These are phyloP conservation scores for Solanum chiquidenum DNA, from an alignment of 257 asterid genomes.

Conservation along the genomic window DNA sequence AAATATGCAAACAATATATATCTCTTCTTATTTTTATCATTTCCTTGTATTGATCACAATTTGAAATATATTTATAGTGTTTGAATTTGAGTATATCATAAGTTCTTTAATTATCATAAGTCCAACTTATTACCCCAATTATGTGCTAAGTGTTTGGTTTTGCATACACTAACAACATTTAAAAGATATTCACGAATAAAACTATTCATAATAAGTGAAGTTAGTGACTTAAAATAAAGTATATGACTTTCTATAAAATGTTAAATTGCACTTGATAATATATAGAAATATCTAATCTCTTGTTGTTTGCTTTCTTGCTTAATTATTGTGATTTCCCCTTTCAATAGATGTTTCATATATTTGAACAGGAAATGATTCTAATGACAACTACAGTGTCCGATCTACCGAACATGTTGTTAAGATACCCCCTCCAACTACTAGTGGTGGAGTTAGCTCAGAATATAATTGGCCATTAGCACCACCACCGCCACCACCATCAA, in stretches of 20 bases:
- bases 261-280: not conserved
- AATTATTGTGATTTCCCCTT: too few species aligned
- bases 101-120: not conserved
- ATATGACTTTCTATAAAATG: not conserved
- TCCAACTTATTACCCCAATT: not conserved
- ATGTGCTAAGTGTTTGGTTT: not conserved
- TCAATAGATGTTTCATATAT: not conserved
- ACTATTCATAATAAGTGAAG: not conserved
- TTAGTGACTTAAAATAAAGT: not conserved
- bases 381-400: not conserved
- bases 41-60: not conserved
- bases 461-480: not conserved
- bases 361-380: not conserved
- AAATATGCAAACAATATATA: too few species aligned
- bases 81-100: not conserved
- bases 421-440: not conserved
- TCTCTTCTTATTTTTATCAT: too few species aligned
- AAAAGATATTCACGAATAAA: too few species aligned
- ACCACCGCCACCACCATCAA: not conserved
- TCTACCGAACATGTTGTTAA: not conserved
- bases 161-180: not conserved
- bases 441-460: not conserved
- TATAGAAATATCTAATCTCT: not conserved
- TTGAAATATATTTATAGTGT: not conserved
- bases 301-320: too few species aligned